Percentiles rank a stretch among this genome's conserved stretches.
phyloP scores from a whole-genome alignment of 1,284 basidiomycete species.

The Anthracocystis walkeri region DNA sequence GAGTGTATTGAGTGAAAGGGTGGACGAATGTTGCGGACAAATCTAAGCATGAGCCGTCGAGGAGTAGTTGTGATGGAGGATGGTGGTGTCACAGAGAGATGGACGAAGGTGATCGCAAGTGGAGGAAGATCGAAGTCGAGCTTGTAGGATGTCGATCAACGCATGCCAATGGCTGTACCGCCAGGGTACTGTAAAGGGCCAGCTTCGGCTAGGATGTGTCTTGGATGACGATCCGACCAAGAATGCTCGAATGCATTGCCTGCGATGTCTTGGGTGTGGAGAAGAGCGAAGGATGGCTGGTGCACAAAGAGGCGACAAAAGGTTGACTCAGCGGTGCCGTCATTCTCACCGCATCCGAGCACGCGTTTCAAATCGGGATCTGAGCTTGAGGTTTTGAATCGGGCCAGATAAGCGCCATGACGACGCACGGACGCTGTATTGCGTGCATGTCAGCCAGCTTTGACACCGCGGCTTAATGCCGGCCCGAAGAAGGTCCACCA shows the following conservation, averaged over 20 bases:
- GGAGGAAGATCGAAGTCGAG: constrained; percentile 11
- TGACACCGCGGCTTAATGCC: constrained; percentile 3
- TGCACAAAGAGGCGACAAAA: too few relatives aligned
- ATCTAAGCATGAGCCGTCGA: background rate
- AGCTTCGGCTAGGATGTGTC: background rate
- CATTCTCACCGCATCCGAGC: constrained; percentile 6
- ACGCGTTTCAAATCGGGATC: background rate
- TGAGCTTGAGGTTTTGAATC: background rate
- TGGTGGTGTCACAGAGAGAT: background rate
- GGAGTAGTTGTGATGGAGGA: background rate
- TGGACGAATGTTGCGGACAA: background rate
- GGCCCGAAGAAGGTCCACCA: background rate
- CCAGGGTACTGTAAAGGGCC: background rate
- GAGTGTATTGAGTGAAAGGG: background rate
- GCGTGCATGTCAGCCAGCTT: background rate
- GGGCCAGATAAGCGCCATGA: constrained; percentile 2
- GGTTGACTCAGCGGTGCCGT: constrained; percentile 29
- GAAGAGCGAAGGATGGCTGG: background rate
- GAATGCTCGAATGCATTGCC: constrained; percentile 1
- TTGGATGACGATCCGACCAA: background rate
- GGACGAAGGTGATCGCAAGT: background rate
- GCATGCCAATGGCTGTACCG: background rate
- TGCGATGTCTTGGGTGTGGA: background rate
- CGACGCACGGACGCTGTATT: background rate
- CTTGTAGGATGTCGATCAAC: background rate